These are phyloP conservation scores for Clavariopsis aquatica DNA, from an alignment of 495 filamentous ascomycete genomes.

Conservation along the genomic window DNA sequence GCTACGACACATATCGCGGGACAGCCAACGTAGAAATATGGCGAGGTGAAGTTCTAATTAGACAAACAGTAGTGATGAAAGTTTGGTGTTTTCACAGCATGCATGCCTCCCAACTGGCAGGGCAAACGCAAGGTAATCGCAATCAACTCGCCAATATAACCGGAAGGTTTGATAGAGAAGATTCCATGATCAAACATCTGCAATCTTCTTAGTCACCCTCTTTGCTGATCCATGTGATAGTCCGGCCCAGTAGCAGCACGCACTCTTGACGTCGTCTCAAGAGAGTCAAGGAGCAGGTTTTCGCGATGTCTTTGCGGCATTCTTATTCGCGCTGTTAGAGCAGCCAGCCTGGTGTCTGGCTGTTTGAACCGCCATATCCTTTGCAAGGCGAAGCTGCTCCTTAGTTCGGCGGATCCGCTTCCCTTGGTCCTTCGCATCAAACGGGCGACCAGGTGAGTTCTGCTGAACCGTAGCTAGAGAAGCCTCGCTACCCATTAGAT, in stretches of 20 bases:
- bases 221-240: not conserved
- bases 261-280: too few relatives aligned
- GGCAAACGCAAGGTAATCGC: not conserved
- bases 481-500: conserved; percentile 9
- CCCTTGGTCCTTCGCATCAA: not conserved
- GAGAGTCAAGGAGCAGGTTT: not conserved
- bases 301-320: not conserved
- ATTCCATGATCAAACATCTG: not conserved
- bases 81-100: too few relatives aligned
- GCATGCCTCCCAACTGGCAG: too few relatives aligned
- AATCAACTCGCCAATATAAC: not conserved
- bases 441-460: not conserved
- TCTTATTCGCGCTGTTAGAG: not conserved
- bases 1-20: too few relatives aligned
- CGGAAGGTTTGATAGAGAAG: not conserved
- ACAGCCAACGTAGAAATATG: too few relatives aligned
- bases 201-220: not conserved
- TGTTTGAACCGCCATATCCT: not conserved
- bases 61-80: too few relatives aligned
- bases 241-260: too few relatives aligned
- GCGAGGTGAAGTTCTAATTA: not conserved
- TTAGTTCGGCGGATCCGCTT: not conserved
- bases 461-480: too few relatives aligned
- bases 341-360: not conserved
- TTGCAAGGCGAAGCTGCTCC: not conserved